A percentile compares a stretch with the other conserved stretches of the same genome.
These are phyloP conservation scores for Zalerion maritima DNA, from an alignment of 495 filamentous ascomycete species.

Conservation along the genomic window DNA sequence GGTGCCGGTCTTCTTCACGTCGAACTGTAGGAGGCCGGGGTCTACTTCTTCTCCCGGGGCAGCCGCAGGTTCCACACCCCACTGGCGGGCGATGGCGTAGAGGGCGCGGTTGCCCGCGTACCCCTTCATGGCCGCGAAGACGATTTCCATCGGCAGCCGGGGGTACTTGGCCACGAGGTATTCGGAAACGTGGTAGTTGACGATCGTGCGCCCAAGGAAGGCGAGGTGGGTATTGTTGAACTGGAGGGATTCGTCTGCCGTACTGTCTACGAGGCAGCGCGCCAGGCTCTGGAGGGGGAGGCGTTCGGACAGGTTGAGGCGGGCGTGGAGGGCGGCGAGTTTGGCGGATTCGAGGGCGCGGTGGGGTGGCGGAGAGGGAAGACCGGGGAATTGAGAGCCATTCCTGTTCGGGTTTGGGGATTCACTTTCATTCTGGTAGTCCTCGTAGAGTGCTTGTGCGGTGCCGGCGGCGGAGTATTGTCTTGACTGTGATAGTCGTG, in stretches of 20 bases:
- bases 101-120: constrained; percentile 64
- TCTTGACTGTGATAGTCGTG: constrained; percentile 12
- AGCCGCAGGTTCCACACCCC: constrained; percentile 78
- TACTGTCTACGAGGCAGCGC: constrained; percentile 67
- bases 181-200: constrained; percentile 78
- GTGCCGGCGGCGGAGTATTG: constrained; percentile 15
- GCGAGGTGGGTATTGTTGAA: constrained; percentile 78
- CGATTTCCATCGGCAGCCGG: constrained; percentile 67
- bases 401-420: neutral
- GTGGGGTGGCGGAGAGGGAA: constrained; percentile 54
- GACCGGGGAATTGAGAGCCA: constrained; percentile 1
- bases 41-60: constrained; percentile 83
- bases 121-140: constrained; percentile 70
- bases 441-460: constrained; percentile 10
- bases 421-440: constrained; percentile 5
- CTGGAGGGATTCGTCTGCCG: constrained; percentile 56
- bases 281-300: constrained; percentile 78
- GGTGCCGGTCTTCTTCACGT: constrained; percentile 41
- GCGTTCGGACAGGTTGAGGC: constrained; percentile 66
- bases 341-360: constrained; percentile 67
- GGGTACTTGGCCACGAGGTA: constrained; percentile 75
- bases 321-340: constrained; percentile 84
- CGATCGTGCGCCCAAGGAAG: constrained; percentile 64
- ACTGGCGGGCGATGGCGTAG: constrained; percentile 54
- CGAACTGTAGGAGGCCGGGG: constrained; percentile 80